Evolutionary conservation across 768 basidiomycete genomes (phyloP).

Genomic region (Nidularia sp.): DNA sequence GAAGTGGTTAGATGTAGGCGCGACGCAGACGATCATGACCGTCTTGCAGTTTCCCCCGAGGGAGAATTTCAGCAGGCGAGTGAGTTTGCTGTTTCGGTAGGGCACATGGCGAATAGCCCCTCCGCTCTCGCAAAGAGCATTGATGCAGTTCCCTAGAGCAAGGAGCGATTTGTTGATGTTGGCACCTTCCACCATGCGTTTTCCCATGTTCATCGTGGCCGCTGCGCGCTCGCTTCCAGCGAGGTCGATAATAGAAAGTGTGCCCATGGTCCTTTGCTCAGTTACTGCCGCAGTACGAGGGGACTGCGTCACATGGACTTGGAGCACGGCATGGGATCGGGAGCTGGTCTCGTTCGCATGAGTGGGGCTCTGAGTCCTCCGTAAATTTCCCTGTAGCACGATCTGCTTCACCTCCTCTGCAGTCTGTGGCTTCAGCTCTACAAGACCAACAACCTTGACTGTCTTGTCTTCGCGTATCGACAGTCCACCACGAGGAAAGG

Average conservation of each 20-base stretch:
- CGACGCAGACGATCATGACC: slow-evolving; percentile 98
- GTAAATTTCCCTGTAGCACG: slow-evolving; percentile 82
- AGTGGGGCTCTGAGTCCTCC: slow-evolving; percentile 90
- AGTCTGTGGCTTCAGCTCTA: slow-evolving; percentile 72
- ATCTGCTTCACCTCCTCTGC: slow-evolving; percentile 95
- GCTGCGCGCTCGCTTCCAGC: slow-evolving; percentile 97
- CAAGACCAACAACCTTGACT: slow-evolving; percentile 85
- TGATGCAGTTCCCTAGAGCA: slow-evolving; percentile 97
- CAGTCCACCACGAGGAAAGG: slow-evolving; percentile 73
- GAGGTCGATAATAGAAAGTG: slow-evolving; percentile 95
- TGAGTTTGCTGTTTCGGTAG: slow-evolving; percentile 97
- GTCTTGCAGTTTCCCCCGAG: slow-evolving; percentile 99
- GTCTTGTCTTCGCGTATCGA: slow-evolving; percentile 93
- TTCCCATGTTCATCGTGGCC: slow-evolving; percentile 95
- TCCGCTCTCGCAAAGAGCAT: slow-evolving; percentile 93
- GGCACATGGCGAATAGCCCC: slow-evolving; percentile 87
- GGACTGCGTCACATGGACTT: slow-evolving; percentile 88
- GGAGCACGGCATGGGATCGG: slow-evolving; percentile 95
- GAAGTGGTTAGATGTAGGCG: slow-evolving; percentile 92
- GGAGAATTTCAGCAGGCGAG: slow-evolving; percentile 94
- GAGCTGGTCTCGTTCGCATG: slow-evolving; percentile 97
- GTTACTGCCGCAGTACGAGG: slow-evolving; percentile 83
- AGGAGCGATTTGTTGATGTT: slow-evolving; percentile 99
- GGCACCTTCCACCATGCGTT: slow-evolving; percentile 97
- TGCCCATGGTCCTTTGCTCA: slow-evolving; percentile 80